Conservation (phyloP, 495 filamentous ascomycete genomes). For the Penicillium paxilli region DNA sequence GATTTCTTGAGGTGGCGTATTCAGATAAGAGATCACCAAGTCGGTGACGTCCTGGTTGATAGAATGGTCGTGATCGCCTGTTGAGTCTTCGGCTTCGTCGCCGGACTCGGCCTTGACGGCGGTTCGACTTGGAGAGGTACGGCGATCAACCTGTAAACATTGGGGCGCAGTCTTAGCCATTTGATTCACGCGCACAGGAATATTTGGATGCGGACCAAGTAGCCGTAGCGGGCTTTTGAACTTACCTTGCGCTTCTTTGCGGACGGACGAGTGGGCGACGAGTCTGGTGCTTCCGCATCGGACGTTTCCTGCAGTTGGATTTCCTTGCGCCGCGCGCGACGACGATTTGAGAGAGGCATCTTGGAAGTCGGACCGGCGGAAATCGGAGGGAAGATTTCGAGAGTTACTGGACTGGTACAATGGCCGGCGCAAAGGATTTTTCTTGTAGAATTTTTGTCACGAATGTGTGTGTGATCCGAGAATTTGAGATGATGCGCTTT, state of each 20-base stretch:
- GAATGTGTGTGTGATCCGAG: constrained; percentile 2
- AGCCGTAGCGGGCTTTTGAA: constrained; percentile 3
- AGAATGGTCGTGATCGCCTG: constrained; percentile 52
- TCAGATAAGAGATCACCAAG: constrained; percentile 69
- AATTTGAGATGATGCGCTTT: background rate
- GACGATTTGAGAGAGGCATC: constrained; percentile 54
- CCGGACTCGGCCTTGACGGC: constrained; percentile 37
- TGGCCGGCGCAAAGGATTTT: background rate
- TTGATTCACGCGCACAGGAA: constrained; percentile 1
- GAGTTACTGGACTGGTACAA: background rate
- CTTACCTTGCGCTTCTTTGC: constrained; percentile 76
- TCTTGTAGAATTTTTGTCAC: constrained; percentile 1
- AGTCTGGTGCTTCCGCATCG: constrained; percentile 57
- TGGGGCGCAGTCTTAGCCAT: constrained; percentile 2
- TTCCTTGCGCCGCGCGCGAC: constrained; percentile 53
- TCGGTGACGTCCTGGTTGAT: constrained; percentile 68
- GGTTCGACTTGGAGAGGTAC: constrained; percentile 27
- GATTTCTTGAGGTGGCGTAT: constrained; percentile 56
- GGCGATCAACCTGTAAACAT: constrained; percentile 36
- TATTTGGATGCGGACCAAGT: constrained; percentile 10
- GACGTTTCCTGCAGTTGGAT: constrained; percentile 48
- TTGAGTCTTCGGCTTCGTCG: constrained; percentile 43
- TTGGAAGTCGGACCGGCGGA: constrained; percentile 1
- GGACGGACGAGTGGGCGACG: constrained; percentile 69
- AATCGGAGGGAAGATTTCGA: background rate